Base-by-base conservation (phyloP, 1,284 basidiomycete species). In the Fomitopsis betulina region DNA sequence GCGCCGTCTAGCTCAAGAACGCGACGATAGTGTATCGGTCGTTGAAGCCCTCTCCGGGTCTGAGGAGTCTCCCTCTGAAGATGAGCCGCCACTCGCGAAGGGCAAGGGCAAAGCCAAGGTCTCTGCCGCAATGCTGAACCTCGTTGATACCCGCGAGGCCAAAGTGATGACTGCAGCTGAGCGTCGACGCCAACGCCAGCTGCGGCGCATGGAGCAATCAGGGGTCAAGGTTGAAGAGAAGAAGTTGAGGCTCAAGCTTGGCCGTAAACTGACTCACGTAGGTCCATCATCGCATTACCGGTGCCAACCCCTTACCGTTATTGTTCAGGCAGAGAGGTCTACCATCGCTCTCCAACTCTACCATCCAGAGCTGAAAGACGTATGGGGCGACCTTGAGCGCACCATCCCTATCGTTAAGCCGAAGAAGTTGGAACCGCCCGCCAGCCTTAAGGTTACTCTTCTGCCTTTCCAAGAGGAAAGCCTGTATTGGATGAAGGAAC, bases 401-500 rank as follows among this genome's bases (percentile, higher is more conserved):
- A 83, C 75, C 19, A 80, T 92, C 53, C 79, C 83, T 9, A 75
- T 89, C 43, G 76, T 87, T 58, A 75, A 80, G 50, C 94, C 95
- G 1, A 75, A 84, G 59, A 82, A 84, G 65, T 91, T 87, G 53
- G 82, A 84, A 49, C 95, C 96, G 61, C 96, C 97, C 3, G 75
- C 76, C 1, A 88, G 87, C 9, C 77, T 99, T 60, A 95, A 93
- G 71, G 76, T 85, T 40, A 80, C 77, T 0, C 77, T 92, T 9
- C 73, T 92, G 32, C 89, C 89, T 60, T 92, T 91, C 76, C 96
- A 99, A 73, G 86, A 85, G 61, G 97, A 99, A 75, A 94, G 93
- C 72, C 77, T 99, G 58, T 86, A 82, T 70, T 99, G 97, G 97
- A 96, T 99, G 91, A 85, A 87, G 62, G 83, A 94, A 68, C 97